A percentile compares a stretch with the other conserved stretches of the same genome.
phyloP scores from a whole-genome alignment of 345 rosid species.

The Schrenkiella parvula region DNA sequence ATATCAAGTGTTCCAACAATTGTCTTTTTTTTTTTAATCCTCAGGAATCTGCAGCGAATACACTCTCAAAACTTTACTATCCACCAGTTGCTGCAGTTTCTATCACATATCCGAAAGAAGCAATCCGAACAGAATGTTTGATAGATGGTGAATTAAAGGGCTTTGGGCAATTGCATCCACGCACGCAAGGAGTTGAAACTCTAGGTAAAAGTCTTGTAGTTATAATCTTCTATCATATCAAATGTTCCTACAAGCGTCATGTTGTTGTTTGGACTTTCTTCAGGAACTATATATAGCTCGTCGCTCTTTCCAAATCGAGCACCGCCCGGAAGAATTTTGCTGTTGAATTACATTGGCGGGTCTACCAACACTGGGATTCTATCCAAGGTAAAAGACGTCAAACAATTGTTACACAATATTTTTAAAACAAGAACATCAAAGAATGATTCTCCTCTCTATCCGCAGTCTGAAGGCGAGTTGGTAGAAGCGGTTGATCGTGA shows the following conservation, averaged over 20 bases:
- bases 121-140: conserved; percentile 68
- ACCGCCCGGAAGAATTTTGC: conserved; percentile 71
- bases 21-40: background rate
- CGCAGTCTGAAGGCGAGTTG: conserved; percentile 56
- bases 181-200: conserved; percentile 97
- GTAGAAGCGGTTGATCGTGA: conserved; percentile 89
- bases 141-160: conserved; percentile 91
- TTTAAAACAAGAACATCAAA: background rate
- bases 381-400: conserved; percentile 54
- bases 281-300: conserved; percentile 93
- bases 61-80: conserved; percentile 75
- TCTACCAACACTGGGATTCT: conserved; percentile 73
- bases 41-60: conserved; percentile 74
- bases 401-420: background rate
- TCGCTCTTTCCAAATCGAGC: conserved; percentile 93
- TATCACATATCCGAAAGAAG: conserved; percentile 83
- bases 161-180: conserved; percentile 95
- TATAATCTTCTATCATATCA: background rate
- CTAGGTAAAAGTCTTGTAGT: conserved; percentile 45
- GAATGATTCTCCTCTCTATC: background rate
- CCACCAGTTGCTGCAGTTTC: conserved; percentile 97
- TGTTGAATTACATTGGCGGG: conserved; percentile 83
- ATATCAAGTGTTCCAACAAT: background rate
- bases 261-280: background rate
- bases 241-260: background rate